Evolutionary conservation across 768 basidiomycete genomes (phyloP).

Genomic region (Trametes cinnabarina): DNA sequence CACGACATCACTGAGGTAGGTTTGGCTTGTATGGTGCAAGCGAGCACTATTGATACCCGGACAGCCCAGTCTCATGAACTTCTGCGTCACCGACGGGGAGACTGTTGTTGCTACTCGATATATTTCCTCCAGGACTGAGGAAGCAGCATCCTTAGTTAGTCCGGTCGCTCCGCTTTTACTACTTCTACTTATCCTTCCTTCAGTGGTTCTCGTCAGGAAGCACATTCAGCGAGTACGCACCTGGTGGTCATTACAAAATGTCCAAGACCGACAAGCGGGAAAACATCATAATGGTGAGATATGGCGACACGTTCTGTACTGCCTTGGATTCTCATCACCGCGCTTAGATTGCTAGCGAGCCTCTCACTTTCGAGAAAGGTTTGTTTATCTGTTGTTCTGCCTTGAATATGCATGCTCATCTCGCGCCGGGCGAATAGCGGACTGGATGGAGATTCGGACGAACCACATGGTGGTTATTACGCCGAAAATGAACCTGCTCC

Average conservation of each 20-base stretch:
- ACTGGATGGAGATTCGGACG: constrained; percentile 99
- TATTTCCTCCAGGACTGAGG: constrained; percentile 86
- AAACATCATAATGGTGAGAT: constrained; percentile 83
- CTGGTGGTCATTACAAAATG: constrained; percentile 93
- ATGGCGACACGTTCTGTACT: constrained; percentile 14
- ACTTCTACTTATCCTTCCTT: not conserved
- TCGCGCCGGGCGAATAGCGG: constrained; percentile 46
- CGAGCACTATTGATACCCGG: not conserved
- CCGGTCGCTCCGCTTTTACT: not conserved
- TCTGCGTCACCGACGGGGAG: constrained; percentile 93
- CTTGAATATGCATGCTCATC: not conserved
- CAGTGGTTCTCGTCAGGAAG: constrained; percentile 97
- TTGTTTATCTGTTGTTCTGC: constrained; percentile 12
- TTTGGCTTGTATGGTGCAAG: not conserved
- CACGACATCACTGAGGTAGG: constrained; percentile 69
- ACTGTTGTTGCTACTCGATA: constrained; percentile 94
- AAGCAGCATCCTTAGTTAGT: constrained; percentile 84
- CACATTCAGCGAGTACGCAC: constrained; percentile 84
- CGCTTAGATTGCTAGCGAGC: constrained; percentile 79
- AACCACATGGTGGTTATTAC: constrained; percentile 96
- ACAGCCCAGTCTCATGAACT: constrained; percentile 90
- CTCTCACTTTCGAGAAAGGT: constrained; percentile 96
- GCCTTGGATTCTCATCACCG: constrained; percentile 2
- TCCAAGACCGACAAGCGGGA: constrained; percentile 93
- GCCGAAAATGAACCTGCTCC: constrained; percentile 91